Percentiles rank a stretch among this genome's conserved stretches.
Conservation (phyloP, 2,329 filamentous ascomycete genomes). For the Coniochaeta ligniaria region DNA sequence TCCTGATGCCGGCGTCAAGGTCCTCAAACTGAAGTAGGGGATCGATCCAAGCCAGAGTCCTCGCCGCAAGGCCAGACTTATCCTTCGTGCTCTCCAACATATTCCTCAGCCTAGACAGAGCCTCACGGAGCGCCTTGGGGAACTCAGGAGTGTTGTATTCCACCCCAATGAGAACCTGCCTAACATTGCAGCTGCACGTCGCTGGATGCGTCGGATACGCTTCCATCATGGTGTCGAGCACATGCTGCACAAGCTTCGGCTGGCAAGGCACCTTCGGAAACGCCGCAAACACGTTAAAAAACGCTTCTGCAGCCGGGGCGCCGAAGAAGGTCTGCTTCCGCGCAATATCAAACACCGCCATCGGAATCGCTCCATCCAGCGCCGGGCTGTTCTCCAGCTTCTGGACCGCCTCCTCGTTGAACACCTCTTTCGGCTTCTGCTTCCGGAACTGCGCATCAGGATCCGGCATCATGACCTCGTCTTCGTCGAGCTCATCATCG, state of each 20-base stretch:
- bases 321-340: conserved; percentile 69
- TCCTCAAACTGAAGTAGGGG: conserved; percentile 38
- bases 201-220: conserved; percentile 53
- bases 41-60: conserved; percentile 47
- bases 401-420: conserved; percentile 35
- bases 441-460: conserved; percentile 25
- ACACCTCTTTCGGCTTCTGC: conserved; percentile 30
- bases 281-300: conserved; percentile 71
- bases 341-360: conserved; percentile 84
- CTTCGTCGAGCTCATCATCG: conserved; percentile 40
- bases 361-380: conserved; percentile 85
- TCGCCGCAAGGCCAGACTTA: conserved; percentile 35
- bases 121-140: conserved; percentile 60
- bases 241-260: conserved; percentile 62
- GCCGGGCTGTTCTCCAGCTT: conserved; percentile 66
- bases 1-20: conserved; percentile 48
- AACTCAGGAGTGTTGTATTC: conserved; percentile 60
- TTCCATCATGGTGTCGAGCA: conserved; percentile 57
- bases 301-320: conserved; percentile 59
- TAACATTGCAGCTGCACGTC: conserved; percentile 64
- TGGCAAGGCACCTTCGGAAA: conserved; percentile 63
- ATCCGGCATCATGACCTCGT: conserved; percentile 37
- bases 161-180: conserved; percentile 61
- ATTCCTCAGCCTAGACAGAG: conserved; percentile 54
- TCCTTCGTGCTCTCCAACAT: conserved; percentile 37